These are phyloP conservation scores for Micractinium conductrix DNA, from an alignment of 139 green algal species.

Conservation along the genomic window DNA sequence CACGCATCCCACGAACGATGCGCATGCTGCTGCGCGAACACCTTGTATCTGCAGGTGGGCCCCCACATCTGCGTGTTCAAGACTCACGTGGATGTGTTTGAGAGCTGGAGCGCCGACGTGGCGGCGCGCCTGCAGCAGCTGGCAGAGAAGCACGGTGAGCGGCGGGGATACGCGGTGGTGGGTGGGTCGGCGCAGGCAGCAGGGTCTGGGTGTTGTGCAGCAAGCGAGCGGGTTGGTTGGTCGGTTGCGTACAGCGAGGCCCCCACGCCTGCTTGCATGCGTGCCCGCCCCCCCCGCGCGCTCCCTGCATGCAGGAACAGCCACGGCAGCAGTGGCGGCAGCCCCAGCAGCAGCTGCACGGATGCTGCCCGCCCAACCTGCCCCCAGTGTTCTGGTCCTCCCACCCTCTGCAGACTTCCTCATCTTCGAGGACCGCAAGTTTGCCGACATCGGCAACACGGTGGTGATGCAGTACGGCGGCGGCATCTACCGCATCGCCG, in stretches of 20 bases:
- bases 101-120: slow-evolving; percentile 63
- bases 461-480: slow-evolving; percentile 89
- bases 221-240: too few relatives aligned
- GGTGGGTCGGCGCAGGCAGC: too few relatives aligned
- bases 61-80: slow-evolving; percentile 98
- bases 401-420: slow-evolving; percentile 91
- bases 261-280: too few relatives aligned
- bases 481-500: slow-evolving; percentile 92
- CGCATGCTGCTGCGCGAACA: background rate
- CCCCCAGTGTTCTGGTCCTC: too few relatives aligned
- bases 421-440: slow-evolving; percentile 99
- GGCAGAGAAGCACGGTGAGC: slow-evolving; percentile 86
- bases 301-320: too few relatives aligned
- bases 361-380: too few relatives aligned
- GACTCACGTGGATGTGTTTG: slow-evolving; percentile 98
- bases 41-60: slow-evolving; percentile 69
- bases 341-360: too few relatives aligned
- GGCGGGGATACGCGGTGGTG: too few relatives aligned
- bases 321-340: too few relatives aligned
- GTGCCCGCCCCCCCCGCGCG: too few relatives aligned
- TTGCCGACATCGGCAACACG: slow-evolving; percentile 99
- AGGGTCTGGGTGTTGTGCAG: background rate
- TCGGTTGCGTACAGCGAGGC: too few relatives aligned
- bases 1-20: background rate
- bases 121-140: slow-evolving; percentile 64